These are phyloP conservation scores for Coemansia sp. DNA, from an alignment of 192 early-diverging fungal species.

Conservation along the genomic window DNA sequence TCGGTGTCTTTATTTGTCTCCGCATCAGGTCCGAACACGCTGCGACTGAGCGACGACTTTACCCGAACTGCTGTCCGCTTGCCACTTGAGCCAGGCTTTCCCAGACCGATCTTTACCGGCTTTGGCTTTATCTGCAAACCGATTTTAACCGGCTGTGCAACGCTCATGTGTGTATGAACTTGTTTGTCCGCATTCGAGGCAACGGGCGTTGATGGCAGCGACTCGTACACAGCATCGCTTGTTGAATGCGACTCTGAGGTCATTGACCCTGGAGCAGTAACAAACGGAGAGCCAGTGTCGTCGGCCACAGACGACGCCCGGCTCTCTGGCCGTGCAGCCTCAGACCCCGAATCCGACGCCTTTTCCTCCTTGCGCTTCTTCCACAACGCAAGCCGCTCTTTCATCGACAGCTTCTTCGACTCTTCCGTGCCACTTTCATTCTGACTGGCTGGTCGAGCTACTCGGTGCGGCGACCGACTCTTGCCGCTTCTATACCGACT, in stretches of 20 bases:
- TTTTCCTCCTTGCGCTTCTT: conserved; percentile 62
- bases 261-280: conserved; percentile 37
- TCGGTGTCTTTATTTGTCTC: conserved; percentile 2
- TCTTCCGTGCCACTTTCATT: conserved; percentile 47
- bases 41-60: conserved; percentile 24
- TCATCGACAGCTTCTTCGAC: conserved; percentile 69
- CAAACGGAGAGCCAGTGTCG: conserved; percentile 24
- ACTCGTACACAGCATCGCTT: conserved; percentile 23
- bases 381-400: conserved; percentile 84
- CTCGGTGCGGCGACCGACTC: conserved; percentile 22
- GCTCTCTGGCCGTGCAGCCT: background rate
- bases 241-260: conserved; percentile 10
- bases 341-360: background rate
- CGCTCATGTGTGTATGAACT: background rate
- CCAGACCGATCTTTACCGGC: conserved; percentile 11
- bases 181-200: background rate
- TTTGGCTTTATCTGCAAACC: background rate
- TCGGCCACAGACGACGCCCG: conserved; percentile 9
- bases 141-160: background rate
- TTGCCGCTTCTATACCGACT: background rate
- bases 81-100: conserved; percentile 37
- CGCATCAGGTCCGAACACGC: conserved; percentile 35
- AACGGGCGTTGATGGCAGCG: conserved; percentile 14
- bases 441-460: background rate
- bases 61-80: conserved; percentile 51